Evolutionary conservation across 768 basidiomycete genomes (phyloP).

Genomic region (Boletales sp.): DNA sequence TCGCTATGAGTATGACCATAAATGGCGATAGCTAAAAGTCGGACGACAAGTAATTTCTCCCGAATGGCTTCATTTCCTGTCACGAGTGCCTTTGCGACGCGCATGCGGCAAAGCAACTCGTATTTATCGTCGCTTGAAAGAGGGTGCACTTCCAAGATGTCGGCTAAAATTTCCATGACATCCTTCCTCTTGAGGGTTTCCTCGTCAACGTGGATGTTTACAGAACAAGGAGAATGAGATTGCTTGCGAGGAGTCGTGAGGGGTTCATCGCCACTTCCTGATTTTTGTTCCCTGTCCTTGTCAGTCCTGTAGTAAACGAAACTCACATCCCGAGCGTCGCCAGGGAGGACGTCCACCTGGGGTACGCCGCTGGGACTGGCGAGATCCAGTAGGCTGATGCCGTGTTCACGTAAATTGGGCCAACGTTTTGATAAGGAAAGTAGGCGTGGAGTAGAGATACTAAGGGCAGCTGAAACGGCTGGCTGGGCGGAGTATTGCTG

Average conservation of each 20-base stretch:
- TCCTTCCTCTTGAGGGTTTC: conserved; percentile 56
- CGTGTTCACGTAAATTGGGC: conserved; percentile 78
- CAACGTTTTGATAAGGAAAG: conserved; percentile 82
- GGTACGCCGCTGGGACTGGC: conserved; percentile 50
- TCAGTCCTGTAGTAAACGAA: conserved; percentile 79
- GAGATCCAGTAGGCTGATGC: conserved; percentile 72
- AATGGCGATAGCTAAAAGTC: conserved; percentile 85
- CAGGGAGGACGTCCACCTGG: conserved; percentile 60
- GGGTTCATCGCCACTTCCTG: conserved; percentile 42
- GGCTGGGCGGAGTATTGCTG: conserved; percentile 93
- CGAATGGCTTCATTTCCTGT: conserved; percentile 58
- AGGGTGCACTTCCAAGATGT: conserved; percentile 60
- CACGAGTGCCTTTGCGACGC: conserved; percentile 68
- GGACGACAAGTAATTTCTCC: conserved; percentile 74
- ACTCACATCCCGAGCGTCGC: conserved; percentile 73
- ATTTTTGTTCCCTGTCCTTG: conserved; percentile 44
- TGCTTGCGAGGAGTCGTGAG: conserved; percentile 50
- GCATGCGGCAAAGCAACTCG: conserved; percentile 83
- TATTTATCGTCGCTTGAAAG: conserved; percentile 84
- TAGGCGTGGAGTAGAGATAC: conserved; percentile 76
- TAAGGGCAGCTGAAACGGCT: conserved; percentile 78
- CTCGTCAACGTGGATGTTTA: conserved; percentile 61
- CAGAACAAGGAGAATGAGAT: conserved; percentile 43
- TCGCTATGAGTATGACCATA: conserved; percentile 88
- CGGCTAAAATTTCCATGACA: conserved; percentile 74